Percentiles rank a stretch among this genome's conserved stretches.
Evolutionary conservation across 2,329 filamentous ascomycete genomes (phyloP).

Genomic region (Monilinia fructigena): DNA sequence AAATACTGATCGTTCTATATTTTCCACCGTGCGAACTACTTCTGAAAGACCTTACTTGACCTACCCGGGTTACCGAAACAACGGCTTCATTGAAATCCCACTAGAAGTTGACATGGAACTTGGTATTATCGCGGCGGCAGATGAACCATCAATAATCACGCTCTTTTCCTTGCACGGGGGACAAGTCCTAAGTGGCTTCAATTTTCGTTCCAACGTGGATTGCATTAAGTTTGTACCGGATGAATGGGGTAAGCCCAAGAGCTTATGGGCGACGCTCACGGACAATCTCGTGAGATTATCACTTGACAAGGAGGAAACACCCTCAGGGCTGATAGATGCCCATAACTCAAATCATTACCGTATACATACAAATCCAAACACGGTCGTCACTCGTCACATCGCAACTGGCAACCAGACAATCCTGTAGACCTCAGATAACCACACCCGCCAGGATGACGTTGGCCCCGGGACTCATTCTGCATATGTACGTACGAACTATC

Average conservation of each 20-base stretch:
- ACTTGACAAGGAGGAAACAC: neutral
- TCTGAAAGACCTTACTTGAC: conserved; percentile 44
- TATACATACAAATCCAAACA: neutral
- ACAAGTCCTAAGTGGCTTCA: conserved; percentile 15
- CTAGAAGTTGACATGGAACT: conserved; percentile 51
- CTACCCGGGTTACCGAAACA: conserved; percentile 54
- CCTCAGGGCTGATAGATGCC: neutral
- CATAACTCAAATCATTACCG: neutral
- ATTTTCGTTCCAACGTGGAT: conserved; percentile 15
- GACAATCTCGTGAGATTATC: conserved; percentile 3
- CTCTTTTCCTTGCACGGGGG: conserved; percentile 36
- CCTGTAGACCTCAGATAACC: too few relatives aligned
- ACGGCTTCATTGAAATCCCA: conserved; percentile 49
- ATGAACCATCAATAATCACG: conserved; percentile 22
- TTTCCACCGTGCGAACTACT: neutral
- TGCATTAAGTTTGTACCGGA: conserved; percentile 33
- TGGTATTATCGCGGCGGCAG: conserved; percentile 52
- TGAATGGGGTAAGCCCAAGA: conserved; percentile 28
- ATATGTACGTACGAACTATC: neutral
- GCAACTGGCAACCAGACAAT: neutral
- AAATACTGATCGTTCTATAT: neutral
- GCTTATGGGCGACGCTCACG: conserved; percentile 26
- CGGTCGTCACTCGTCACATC: too few relatives aligned
- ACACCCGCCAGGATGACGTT: neutral
- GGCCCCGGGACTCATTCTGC: neutral